phyloP scores from a whole-genome alignment of 179 eudicot genomes.

The Camellia oleifera region DNA sequence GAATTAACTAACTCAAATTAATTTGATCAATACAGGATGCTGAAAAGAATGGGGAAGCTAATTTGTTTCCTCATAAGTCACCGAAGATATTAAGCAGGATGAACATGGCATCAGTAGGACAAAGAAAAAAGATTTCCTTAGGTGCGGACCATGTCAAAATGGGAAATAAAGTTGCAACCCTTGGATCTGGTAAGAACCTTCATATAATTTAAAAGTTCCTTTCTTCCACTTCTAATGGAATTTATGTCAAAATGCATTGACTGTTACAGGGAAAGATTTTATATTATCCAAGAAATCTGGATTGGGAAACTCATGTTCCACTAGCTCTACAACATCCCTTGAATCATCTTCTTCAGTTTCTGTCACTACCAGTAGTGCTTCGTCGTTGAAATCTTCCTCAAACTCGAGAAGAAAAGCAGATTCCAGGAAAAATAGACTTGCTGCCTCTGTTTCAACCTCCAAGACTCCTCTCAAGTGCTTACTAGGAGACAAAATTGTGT shows the following conservation, averaged over 20 bases:
- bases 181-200: slow-evolving; percentile 16
- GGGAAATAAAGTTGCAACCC: slow-evolving; percentile 19
- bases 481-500: slow-evolving; percentile 24
- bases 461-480: slow-evolving; percentile 35
- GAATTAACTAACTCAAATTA: slow-evolving; percentile 14
- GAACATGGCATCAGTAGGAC: slow-evolving; percentile 13
- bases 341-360: slow-evolving; percentile 26
- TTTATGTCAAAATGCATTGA: not conserved
- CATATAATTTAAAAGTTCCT: not conserved
- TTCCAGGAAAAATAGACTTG: slow-evolving; percentile 27
- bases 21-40: slow-evolving; percentile 23
- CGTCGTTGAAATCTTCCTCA: slow-evolving; percentile 24
- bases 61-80: slow-evolving; percentile 24
- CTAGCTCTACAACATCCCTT: slow-evolving; percentile 24
- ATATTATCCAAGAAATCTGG: slow-evolving; percentile 12
- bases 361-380: slow-evolving; percentile 16
- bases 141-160: slow-evolving; percentile 6
- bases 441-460: slow-evolving; percentile 26
- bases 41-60: slow-evolving; percentile 18
- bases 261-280: slow-evolving; percentile 17
- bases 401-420: slow-evolving; percentile 30
- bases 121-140: slow-evolving; percentile 9
- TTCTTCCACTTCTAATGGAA: not conserved
- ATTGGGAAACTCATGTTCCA: slow-evolving; percentile 16
- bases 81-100: slow-evolving; percentile 18